Conservation (phyloP, 2,329 filamentous ascomycete genomes). For the Penicillium sp. region DNA sequence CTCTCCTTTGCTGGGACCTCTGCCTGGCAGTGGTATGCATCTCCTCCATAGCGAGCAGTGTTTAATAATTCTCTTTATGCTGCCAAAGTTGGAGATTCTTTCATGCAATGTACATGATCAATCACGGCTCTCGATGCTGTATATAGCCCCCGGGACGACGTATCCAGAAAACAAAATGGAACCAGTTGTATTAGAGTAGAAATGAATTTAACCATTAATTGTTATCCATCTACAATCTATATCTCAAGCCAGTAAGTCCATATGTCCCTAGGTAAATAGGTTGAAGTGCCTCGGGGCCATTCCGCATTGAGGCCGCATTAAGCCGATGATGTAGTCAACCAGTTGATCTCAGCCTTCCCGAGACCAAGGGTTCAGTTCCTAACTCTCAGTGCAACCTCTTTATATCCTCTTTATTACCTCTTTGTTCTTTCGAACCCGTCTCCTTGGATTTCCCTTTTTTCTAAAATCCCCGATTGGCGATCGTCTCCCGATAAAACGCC, state of each 20-base stretch:
- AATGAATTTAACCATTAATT: background rate
- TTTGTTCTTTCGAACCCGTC: background rate
- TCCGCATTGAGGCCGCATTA: constrained; percentile 17
- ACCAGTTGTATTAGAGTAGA: constrained; percentile 8
- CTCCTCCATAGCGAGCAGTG: constrained; percentile 8
- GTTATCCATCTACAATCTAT: background rate
- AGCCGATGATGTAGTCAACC: constrained; percentile 16
- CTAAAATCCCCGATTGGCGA: background rate
- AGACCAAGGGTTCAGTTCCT: constrained; percentile 8
- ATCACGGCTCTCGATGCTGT: constrained; percentile 31
- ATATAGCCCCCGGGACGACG: constrained; percentile 30
- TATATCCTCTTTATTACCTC: background rate
- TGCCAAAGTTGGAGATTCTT: constrained; percentile 20
- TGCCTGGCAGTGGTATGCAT: background rate
- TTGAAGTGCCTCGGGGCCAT: constrained; percentile 1
- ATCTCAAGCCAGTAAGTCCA: too few relatives aligned
- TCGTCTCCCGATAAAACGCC: background rate
- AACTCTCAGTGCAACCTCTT: background rate
- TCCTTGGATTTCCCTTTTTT: background rate
- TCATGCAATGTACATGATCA: constrained; percentile 33
- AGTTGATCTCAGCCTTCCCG: background rate
- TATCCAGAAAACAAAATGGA: constrained; percentile 25
- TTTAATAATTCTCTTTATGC: constrained; percentile 17
- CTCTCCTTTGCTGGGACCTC: constrained; percentile 1
- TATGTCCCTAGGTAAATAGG: background rate